Percentiles rank a stretch among this genome's conserved stretches.
Conservation (phyloP, 2,329 filamentous ascomycete species). For the Dactylellina leptospora region DNA sequence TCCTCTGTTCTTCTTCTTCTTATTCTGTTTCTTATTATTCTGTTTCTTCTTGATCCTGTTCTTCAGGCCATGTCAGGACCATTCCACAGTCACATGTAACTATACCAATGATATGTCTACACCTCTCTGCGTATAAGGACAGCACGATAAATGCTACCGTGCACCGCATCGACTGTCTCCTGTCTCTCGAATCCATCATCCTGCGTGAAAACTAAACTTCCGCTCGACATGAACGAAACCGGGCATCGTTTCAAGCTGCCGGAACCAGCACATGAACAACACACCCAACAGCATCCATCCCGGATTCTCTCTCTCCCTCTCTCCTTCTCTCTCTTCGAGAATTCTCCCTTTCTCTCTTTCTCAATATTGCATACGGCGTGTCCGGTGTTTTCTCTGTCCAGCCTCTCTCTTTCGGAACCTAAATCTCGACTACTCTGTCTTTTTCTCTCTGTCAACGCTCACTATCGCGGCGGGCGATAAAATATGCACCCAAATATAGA, state of each 20-base stretch:
- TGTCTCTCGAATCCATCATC: background rate
- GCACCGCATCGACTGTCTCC: slow-evolving; percentile 15
- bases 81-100: too few species aligned
- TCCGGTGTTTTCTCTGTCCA: slow-evolving; percentile 8
- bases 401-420: background rate
- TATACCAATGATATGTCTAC: too few species aligned
- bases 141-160: background rate
- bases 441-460: background rate
- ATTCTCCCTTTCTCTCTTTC: too few species aligned
- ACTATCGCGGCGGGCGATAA: background rate
- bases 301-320: too few species aligned
- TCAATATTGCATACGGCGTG: slow-evolving; percentile 2
- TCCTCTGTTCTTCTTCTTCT: too few species aligned
- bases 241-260: slow-evolving; percentile 42
- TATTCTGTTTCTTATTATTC: too few species aligned
- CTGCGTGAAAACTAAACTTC: background rate
- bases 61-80: too few species aligned
- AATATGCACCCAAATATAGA: slow-evolving; percentile 6
- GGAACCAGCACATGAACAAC: slow-evolving; percentile 35
- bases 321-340: too few species aligned
- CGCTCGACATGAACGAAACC: slow-evolving; percentile 18
- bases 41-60: too few species aligned
- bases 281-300: too few species aligned
- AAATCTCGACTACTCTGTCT: background rate
- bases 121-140: background rate